These are phyloP conservation scores for Lentinula sp. DNA, from an alignment of 768 basidiomycete genomes.

Conservation along the genomic window DNA sequence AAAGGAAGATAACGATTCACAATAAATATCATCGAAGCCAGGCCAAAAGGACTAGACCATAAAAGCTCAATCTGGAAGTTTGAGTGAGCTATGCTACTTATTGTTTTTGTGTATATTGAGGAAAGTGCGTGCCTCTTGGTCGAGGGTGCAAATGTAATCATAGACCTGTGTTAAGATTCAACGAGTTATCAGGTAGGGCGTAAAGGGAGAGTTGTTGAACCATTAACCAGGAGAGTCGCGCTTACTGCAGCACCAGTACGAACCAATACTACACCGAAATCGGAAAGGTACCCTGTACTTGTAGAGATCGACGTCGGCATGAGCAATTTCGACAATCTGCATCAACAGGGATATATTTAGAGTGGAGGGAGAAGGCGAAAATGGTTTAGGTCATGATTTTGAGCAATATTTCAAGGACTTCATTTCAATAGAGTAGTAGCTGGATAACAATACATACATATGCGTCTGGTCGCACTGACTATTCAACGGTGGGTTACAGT, in stretches of 20 bases:
- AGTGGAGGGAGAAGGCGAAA: too few species aligned
- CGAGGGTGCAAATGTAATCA: conserved; percentile 1
- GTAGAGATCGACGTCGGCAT: background rate
- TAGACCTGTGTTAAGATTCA: background rate
- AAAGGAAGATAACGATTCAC: conserved; percentile 26
- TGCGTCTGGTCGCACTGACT: too few species aligned
- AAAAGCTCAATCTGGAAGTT: conserved; percentile 16
- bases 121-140: background rate
- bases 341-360: too few species aligned
- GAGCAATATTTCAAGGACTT: too few species aligned
- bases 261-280: background rate
- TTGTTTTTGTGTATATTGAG: background rate
- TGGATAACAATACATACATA: too few species aligned
- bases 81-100: background rate
- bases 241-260: background rate
- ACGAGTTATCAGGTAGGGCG: background rate
- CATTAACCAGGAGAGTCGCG: background rate
- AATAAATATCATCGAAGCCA: conserved; percentile 19
- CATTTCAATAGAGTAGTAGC: too few species aligned
- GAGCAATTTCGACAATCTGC: too few species aligned
- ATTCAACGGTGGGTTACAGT: too few species aligned
- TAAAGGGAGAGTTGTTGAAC: background rate
- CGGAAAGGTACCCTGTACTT: background rate
- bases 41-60: conserved; percentile 17
- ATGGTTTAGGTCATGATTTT: too few species aligned